Evolutionary conservation across 2,329 filamentous ascomycete species (phyloP).

Genomic region (Trichoderma gracile): DNA sequence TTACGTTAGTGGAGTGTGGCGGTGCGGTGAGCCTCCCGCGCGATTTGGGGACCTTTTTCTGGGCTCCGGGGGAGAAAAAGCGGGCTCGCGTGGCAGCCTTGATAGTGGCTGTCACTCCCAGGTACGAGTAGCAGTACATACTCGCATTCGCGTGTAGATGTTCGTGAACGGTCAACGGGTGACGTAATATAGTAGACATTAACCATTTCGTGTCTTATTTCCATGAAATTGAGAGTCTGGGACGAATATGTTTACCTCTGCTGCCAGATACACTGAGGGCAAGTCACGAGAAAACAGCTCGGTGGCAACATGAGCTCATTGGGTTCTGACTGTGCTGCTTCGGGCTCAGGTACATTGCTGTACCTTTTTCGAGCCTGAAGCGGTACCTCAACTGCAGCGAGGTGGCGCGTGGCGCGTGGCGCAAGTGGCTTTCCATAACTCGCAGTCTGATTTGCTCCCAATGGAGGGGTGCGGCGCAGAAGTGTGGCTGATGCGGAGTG

Average conservation of each 20-base stretch:
- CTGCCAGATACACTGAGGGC: no score
- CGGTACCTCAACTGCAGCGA: background rate
- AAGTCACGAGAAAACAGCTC: no score
- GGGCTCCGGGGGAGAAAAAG: background rate
- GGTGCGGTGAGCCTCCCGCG: background rate
- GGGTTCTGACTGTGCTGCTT: slow-evolving; percentile 2
- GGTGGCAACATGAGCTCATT: background rate
- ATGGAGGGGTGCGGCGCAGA: slow-evolving; percentile 3
- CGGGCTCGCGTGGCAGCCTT: background rate
- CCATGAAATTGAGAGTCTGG: no score
- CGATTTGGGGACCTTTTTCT: slow-evolving; percentile 5
- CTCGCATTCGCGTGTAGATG: no score
- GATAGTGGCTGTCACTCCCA: background rate
- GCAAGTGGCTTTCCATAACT: background rate
- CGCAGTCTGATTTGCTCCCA: background rate
- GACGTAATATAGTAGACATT: no score
- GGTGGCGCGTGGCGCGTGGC: slow-evolving; percentile 13
- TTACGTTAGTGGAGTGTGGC: slow-evolving; percentile 3
- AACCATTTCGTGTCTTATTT: no score
- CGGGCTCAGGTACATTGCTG: background rate
- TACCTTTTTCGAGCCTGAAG: background rate
- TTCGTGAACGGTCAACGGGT: no score
- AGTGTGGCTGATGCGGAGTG: no score
- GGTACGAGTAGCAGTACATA: background rate
- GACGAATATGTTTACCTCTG: no score